These are phyloP conservation scores for Pestalotiopsis sp. DNA, from an alignment of 2,329 filamentous ascomycete species.

Conservation along the genomic window DNA sequence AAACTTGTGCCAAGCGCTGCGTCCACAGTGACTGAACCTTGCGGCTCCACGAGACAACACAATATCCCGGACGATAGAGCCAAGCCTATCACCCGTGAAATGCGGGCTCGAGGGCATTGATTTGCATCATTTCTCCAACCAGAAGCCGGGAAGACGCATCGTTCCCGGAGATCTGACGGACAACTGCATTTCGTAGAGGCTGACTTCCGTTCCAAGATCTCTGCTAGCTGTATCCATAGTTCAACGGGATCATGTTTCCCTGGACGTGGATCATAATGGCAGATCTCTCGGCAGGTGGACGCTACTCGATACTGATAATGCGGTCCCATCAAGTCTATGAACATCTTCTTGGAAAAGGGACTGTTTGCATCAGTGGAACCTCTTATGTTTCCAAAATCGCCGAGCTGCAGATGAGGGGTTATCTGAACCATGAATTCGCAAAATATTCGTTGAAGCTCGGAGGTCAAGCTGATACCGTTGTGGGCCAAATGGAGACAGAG, in stretches of 20 bases:
- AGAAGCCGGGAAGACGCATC: neutral
- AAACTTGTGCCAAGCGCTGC: rapidly evolving
- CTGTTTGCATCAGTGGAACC: no score
- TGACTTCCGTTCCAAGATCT: neutral
- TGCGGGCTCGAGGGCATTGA: neutral
- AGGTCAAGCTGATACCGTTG: neutral
- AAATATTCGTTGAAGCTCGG: neutral
- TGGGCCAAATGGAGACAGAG: neutral
- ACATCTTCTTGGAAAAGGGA: no score
- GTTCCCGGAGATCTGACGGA: neutral
- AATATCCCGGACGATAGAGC: neutral
- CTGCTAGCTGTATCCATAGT: neutral
- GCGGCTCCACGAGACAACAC: neutral
- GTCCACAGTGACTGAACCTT: neutral
- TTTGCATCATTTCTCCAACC: neutral
- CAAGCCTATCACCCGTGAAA: neutral
- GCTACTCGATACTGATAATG: neutral
- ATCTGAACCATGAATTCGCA: neutral
- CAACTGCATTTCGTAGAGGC: neutral
- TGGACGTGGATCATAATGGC: neutral
- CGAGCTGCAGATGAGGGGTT: neutral
- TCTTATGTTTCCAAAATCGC: neutral
- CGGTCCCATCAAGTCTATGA: neutral
- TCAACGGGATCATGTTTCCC: neutral
- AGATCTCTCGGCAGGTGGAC: neutral